Conservation (phyloP, 2,329 filamentous ascomycete species). For the Xylaria hypoxylon region DNA sequence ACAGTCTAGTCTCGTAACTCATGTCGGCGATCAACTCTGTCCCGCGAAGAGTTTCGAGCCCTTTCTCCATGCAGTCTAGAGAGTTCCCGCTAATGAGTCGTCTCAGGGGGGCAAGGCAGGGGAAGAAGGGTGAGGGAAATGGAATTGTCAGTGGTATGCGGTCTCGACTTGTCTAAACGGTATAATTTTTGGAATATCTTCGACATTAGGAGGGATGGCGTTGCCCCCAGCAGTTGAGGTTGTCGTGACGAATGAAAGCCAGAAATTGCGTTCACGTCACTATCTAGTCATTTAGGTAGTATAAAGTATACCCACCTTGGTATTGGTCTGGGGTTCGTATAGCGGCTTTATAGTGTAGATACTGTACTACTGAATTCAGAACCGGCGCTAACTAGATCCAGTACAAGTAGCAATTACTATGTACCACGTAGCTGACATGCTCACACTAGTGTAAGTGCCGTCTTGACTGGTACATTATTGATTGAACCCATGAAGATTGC, state of each 20-base stretch:
- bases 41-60: neutral
- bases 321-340: neutral
- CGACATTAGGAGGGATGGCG: neutral
- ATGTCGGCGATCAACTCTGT: neutral
- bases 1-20: neutral
- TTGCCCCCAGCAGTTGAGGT: neutral
- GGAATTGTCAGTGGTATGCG: neutral
- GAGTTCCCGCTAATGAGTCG: neutral
- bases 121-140: neutral
- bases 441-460: neutral
- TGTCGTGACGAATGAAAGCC: neutral
- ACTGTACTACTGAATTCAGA: constrained; percentile 4
- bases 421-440: neutral
- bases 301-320: neutral
- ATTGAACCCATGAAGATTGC: neutral
- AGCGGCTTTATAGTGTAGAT: neutral
- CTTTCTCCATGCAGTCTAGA: neutral
- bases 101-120: too few species aligned
- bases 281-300: neutral
- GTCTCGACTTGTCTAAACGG: neutral
- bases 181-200: neutral
- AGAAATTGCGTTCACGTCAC: constrained; percentile 4
- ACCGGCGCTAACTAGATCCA: constrained; percentile 2
- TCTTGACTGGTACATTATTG: constrained; percentile 12
- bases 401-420: neutral